phyloP scores from a whole-genome alignment of 345 rosid genomes.

The Populus euphratica region DNA sequence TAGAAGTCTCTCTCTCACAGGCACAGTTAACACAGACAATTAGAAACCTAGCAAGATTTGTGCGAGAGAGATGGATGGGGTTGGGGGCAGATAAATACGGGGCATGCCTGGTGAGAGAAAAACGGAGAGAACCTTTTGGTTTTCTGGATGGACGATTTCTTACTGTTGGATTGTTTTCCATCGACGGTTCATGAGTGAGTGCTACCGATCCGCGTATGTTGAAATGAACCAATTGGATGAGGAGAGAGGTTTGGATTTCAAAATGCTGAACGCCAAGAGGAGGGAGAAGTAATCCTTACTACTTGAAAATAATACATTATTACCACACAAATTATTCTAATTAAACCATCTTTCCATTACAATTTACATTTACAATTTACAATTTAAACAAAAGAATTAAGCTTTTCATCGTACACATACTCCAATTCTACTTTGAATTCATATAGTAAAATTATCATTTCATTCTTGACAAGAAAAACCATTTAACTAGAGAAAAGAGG shows the following conservation, averaged over 20 bases:
- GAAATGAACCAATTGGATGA: slow-evolving; percentile 10
- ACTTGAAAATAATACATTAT: no score
- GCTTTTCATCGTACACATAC: no score
- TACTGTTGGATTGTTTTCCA: slow-evolving; percentile 19
- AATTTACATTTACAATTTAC: no score
- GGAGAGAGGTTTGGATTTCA: not conserved
- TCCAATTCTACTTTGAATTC: no score
- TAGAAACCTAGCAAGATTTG: not conserved
- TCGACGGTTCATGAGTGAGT: slow-evolving; percentile 5
- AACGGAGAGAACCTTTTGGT: not conserved
- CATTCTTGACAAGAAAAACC: no score
- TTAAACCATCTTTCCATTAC: no score
- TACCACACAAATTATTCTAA: no score
- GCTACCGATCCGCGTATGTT: slow-evolving; percentile 24
- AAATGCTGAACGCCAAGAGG: not conserved
- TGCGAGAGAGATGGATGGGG: not conserved
- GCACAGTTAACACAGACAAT: not conserved
- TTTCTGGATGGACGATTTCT: not conserved
- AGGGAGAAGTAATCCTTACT: no score
- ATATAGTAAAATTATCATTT: no score
- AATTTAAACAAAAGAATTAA: no score
- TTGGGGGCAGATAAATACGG: slow-evolving; percentile 8
- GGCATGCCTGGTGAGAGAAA: not conserved
- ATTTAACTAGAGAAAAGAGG: no score
- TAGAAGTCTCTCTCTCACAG: not conserved